Percentiles rank a stretch among this genome's conserved stretches.
Evolutionary conservation across 2,329 filamentous ascomycete species (phyloP).

Genomic region (Fonsecaea monophora): DNA sequence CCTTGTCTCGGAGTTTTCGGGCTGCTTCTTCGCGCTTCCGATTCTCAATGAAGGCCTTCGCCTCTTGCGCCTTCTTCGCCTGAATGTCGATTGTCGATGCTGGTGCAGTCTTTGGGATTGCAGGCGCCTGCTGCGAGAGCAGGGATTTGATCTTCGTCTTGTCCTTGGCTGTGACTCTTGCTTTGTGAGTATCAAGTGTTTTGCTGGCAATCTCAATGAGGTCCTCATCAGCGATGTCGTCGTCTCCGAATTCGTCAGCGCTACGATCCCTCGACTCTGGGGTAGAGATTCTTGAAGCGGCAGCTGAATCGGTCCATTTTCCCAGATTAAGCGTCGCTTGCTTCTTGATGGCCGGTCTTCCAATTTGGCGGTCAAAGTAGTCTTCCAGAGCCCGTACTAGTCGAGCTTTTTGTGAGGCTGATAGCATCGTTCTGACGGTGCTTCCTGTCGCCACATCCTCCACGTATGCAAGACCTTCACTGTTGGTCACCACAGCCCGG

Average conservation of each 20-base stretch:
- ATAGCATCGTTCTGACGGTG: slow-evolving; percentile 78
- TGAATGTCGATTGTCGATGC: slow-evolving; percentile 37
- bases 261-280: slow-evolving; percentile 39
- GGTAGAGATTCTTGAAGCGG: slow-evolving; percentile 31
- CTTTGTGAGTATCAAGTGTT: slow-evolving; percentile 27
- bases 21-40: slow-evolving; percentile 78
- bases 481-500: slow-evolving; percentile 60
- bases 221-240: slow-evolving; percentile 48
- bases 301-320: slow-evolving; percentile 37
- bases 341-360: slow-evolving; percentile 51
- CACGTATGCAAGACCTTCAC: slow-evolving; percentile 69
- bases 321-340: slow-evolving; percentile 49
- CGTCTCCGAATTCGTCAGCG: slow-evolving; percentile 52
- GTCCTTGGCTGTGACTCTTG: slow-evolving; percentile 23
- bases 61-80: slow-evolving; percentile 45
- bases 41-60: slow-evolving; percentile 71
- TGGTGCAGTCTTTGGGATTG: slow-evolving; percentile 35
- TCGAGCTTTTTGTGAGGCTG: slow-evolving; percentile 82
- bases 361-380: slow-evolving; percentile 54
- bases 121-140: slow-evolving; percentile 18
- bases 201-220: slow-evolving; percentile 39
- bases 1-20: slow-evolving; percentile 73
- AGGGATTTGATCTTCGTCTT: slow-evolving; percentile 36
- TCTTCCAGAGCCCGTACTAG: slow-evolving; percentile 68
- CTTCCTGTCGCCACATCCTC: slow-evolving; percentile 55